Conservation (phyloP, 257 asterid species). For the Rehmannia glutinosa region DNA sequence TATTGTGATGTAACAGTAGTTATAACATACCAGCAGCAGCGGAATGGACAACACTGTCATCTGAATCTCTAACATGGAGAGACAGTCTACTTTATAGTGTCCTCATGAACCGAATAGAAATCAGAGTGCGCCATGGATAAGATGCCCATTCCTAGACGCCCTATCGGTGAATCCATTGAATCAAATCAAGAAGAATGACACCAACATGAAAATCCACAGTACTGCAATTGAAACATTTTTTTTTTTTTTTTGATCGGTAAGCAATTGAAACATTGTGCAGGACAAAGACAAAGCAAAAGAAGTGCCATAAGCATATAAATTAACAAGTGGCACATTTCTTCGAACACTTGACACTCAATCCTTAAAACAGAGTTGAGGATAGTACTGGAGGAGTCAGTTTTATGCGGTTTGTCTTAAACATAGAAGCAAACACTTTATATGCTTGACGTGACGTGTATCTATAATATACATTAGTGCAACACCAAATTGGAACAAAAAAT, state of each 20-base stretch:
- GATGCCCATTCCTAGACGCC: slow-evolving; percentile 38
- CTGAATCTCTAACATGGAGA: slow-evolving; percentile 36
- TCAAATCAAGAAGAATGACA: slow-evolving; percentile 28
- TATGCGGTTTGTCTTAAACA: no score
- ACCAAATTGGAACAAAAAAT: no score
- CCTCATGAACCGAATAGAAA: slow-evolving; percentile 27
- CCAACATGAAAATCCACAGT: slow-evolving; percentile 22
- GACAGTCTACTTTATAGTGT: slow-evolving; percentile 30
- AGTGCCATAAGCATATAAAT: not conserved
- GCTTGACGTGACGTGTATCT: no score
- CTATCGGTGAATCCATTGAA: slow-evolving; percentile 25
- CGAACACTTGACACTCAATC: not conserved
- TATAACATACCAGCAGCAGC: slow-evolving; percentile 47
- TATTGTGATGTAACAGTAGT: no score
- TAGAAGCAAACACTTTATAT: no score
- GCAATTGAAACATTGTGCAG: not conserved
- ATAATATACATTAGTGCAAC: no score
- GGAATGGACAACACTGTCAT: slow-evolving; percentile 34
- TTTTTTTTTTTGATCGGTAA: no score
- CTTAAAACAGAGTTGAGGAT: no score
- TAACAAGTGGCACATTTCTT: slow-evolving; percentile 7
- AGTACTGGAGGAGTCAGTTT: no score
- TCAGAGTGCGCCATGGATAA: slow-evolving; percentile 36
- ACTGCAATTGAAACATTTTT: no score
- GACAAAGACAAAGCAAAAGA: slow-evolving; percentile 10